Base-by-base conservation (phyloP, 495 filamentous ascomycete genomes). In the Podospora pseudoanserina region DNA sequence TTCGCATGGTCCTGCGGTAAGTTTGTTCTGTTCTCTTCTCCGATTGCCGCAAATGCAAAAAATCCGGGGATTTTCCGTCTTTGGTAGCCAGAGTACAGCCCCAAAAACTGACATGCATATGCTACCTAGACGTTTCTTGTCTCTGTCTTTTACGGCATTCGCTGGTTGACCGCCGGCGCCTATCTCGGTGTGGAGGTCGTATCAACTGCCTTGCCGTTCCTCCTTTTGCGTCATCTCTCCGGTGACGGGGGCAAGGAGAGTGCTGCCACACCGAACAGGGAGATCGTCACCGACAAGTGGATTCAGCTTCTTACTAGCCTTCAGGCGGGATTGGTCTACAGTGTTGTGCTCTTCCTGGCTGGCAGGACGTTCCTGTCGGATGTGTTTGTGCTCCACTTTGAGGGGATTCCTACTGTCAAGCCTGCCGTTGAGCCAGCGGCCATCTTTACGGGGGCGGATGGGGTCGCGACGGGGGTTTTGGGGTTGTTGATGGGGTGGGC, bases 91-190 rank as follows among this genome's bases (percentile, higher is more conserved):
- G 57, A 61, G 63, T 55, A 64, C 60, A 65, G 59, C 57, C 30
- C 13, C 67, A 44, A 55, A 18, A 26, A 68, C 74, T 78, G 65
- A 74, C 68, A 53, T 64, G 64, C 64, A n/a, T 26, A 32, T 32
- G 30, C 30, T 32, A 58, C 18, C 5, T n/a, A 85, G 83, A 85
- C 87, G 70, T 88, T 87, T 68, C 88, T 97, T 59, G 80, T 93
- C 44, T 81, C 80, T 28, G 86, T 85, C 71, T 96, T 94, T 83
- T 96, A 94, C 83, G 74, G 79, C 18, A 81, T 93, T 65, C 83
- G 86, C 5, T 80, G 85, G 9, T 78, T 77, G 60, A 88, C 91
- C 9, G 78, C 87, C 20, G 70, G 85, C 55, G 74, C 82, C 19
- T 85, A 85, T 30, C 85, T 90, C 66, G 71, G 74, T 9, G 88